Conservation (phyloP, 371 early-diverging fungal species). For the Thermomucor indicae-seudaticae region DNA sequence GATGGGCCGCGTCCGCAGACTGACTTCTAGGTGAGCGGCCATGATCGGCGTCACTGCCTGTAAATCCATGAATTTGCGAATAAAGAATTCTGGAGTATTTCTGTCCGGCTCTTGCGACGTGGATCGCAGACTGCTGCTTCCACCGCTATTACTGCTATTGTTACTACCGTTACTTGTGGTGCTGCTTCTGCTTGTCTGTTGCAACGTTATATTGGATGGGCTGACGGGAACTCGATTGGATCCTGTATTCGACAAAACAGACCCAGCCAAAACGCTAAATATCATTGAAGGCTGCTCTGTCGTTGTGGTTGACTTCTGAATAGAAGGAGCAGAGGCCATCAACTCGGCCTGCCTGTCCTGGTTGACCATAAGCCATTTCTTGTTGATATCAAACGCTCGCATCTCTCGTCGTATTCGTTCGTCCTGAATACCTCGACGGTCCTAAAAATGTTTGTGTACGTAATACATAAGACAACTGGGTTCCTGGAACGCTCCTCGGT, state of each 20-base stretch:
- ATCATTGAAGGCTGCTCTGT: neutral
- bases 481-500: neutral
- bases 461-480: neutral
- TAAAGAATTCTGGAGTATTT: constrained; percentile 40
- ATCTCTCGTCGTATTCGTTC: constrained; percentile 22
- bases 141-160: neutral
- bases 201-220: neutral
- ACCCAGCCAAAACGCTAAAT: too few relatives aligned
- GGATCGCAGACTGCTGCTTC: constrained; percentile 1
- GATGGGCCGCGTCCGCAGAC: constrained; percentile 38
- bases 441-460: constrained; percentile 10
- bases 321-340: constrained; percentile 10
- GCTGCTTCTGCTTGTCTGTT: neutral
- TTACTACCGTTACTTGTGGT: neutral
- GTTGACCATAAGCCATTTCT: constrained; percentile 47
- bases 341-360: constrained; percentile 46
- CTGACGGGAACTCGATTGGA: neutral
- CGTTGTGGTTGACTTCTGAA: neutral
- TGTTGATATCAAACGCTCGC: constrained; percentile 32
- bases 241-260: neutral
- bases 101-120: constrained; percentile 14
- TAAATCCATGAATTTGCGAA: constrained; percentile 39
- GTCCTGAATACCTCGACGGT: constrained; percentile 41
- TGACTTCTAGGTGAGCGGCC: constrained; percentile 40
- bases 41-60: constrained; percentile 31